phyloP scores from a whole-genome alignment of 441 rosid species.

The Gossypium davidsonii region DNA sequence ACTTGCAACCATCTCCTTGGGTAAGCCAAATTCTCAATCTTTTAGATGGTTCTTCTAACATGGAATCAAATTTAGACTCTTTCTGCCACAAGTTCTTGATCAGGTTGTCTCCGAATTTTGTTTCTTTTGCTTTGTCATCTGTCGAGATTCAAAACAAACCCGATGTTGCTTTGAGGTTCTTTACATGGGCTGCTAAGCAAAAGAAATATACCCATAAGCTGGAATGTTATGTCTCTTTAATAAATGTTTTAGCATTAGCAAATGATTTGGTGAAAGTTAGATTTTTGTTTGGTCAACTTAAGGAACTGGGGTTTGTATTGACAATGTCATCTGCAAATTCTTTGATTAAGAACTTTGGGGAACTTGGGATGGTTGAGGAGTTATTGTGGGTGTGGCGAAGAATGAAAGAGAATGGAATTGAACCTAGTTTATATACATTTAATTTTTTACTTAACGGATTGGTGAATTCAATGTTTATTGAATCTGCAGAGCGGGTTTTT shows the following conservation, averaged over 20 bases:
- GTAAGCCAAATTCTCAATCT: constrained; percentile 46
- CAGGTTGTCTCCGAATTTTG: constrained; percentile 58
- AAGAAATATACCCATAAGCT: constrained; percentile 54
- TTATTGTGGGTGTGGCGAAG: constrained; percentile 66
- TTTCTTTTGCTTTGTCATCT: constrained; percentile 45
- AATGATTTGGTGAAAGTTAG: constrained; percentile 45
- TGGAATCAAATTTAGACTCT: constrained; percentile 55
- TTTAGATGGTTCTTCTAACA: constrained; percentile 49
- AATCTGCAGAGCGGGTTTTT: constrained; percentile 69
- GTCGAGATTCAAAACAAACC: constrained; percentile 34
- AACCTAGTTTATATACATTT: constrained; percentile 57
- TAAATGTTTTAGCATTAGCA: constrained; percentile 44
- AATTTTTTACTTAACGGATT: constrained; percentile 70
- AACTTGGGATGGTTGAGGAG: constrained; percentile 80
- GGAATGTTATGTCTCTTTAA: constrained; percentile 58
- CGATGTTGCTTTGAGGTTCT: constrained; percentile 56
- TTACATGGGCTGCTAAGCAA: constrained; percentile 66
- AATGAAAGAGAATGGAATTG: constrained; percentile 67
- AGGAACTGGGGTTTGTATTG: constrained; percentile 36
- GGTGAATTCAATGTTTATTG: constrained; percentile 60
- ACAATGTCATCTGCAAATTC: constrained; percentile 34
- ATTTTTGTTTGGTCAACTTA: constrained; percentile 32
- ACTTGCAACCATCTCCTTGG: constrained; percentile 67
- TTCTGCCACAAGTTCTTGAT: constrained; percentile 56
- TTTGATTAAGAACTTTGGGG: constrained; percentile 57